These are phyloP conservation scores for Amanita exitialis DNA, from an alignment of 768 basidiomycete species.

Conservation along the genomic window DNA sequence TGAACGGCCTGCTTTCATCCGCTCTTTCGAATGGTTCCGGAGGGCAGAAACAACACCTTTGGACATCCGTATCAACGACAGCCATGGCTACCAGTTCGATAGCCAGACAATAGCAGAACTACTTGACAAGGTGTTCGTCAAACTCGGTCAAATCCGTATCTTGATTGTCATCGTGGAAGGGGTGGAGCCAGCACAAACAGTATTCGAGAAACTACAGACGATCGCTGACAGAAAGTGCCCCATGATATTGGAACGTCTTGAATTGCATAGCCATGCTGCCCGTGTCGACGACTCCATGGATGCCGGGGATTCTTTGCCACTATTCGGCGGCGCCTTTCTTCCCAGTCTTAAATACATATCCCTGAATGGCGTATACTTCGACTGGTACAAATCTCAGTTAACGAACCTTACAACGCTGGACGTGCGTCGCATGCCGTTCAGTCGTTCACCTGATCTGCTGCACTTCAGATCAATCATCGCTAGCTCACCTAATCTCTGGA, in stretches of 20 bases:
- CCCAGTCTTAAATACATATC: conserved; percentile 39
- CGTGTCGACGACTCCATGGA: conserved; percentile 35
- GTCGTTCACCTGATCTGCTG: conserved; percentile 35
- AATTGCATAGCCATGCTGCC: conserved; percentile 48
- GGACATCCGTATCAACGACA: conserved; percentile 52
- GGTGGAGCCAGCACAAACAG: conserved; percentile 41
- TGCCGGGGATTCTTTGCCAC: conserved; percentile 25
- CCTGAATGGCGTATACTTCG: conserved; percentile 49
- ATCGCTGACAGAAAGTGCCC: conserved; percentile 22
- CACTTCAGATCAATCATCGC: conserved; percentile 45
- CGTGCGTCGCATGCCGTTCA: conserved; percentile 48
- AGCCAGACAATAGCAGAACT: conserved; percentile 33
- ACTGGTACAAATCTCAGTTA: conserved; percentile 42
- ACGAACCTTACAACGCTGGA: conserved; percentile 55
- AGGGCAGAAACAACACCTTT: conserved; percentile 44
- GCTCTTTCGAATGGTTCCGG: conserved; percentile 46
- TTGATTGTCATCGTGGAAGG: conserved; percentile 47
- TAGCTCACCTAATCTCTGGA: conserved; percentile 37
- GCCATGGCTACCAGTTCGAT: conserved; percentile 24
- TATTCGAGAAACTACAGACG: conserved; percentile 37
- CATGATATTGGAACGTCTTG: conserved; percentile 48
- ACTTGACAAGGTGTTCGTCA: conserved; percentile 39
- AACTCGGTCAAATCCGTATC: conserved; percentile 48
- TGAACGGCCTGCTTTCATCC: conserved; percentile 36
- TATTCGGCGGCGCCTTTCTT: conserved; percentile 42